Evolutionary conservation across 2,329 filamentous ascomycete species (phyloP).

Genomic region (Scleromitrula shiraiana): DNA sequence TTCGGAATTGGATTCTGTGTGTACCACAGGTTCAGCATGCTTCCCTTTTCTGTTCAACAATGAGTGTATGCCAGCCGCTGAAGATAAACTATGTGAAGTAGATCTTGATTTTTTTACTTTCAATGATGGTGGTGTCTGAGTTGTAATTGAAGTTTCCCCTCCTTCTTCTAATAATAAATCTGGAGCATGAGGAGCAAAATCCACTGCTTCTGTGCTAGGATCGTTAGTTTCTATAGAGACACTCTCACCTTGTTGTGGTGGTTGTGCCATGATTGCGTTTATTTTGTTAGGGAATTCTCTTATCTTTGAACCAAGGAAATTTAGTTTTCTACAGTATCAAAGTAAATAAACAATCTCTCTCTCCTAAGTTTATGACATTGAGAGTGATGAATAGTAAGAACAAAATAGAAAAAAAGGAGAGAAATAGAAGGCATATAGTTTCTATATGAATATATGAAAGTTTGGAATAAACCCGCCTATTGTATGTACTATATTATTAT

Average conservation of each 20-base stretch:
- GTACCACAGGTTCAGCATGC: constrained; percentile 50
- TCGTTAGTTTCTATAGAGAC: constrained; percentile 15
- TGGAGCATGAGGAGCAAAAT: constrained; percentile 8
- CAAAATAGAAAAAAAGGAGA: no score
- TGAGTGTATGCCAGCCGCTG: constrained; percentile 33
- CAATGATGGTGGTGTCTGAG: neutral
- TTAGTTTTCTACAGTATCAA: no score
- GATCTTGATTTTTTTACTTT: constrained; percentile 3
- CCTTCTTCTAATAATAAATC: neutral
- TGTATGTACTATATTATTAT: no score
- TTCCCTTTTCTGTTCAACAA: constrained; percentile 42
- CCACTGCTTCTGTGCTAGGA: constrained; percentile 16
- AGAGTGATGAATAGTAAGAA: no score
- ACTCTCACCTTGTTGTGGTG: constrained; percentile 10
- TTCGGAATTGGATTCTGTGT: constrained; percentile 46
- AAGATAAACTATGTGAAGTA: constrained; percentile 36
- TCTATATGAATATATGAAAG: no score
- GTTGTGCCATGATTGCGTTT: constrained; percentile 5
- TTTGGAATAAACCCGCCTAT: no score
- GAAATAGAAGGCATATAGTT: no score
- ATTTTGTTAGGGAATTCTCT: neutral
- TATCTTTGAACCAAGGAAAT: neutral
- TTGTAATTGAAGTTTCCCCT: neutral
- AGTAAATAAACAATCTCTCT: no score
- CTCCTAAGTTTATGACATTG: no score